These are phyloP conservation scores for Hypoxylon rickii DNA, from an alignment of 495 filamentous ascomycete species.

Conservation along the genomic window DNA sequence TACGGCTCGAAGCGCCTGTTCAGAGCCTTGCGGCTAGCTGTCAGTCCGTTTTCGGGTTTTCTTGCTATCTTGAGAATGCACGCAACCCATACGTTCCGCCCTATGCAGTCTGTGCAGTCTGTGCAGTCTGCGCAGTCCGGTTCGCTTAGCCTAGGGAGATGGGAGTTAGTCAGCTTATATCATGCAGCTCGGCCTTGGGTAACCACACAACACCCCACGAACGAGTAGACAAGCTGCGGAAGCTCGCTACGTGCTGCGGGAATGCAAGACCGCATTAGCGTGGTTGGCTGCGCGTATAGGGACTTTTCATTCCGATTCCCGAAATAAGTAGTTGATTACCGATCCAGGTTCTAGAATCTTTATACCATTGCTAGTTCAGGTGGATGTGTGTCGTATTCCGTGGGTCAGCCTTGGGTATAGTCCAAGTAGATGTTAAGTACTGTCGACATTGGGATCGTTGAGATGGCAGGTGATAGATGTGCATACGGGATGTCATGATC, in stretches of 20 bases:
- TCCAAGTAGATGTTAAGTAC: not conserved
- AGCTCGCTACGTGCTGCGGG: conserved; percentile 21
- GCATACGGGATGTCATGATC: not conserved
- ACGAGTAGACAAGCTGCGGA: not conserved
- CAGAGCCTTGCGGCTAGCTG: too few species aligned
- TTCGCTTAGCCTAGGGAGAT: not conserved
- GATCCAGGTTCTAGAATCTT: conserved; percentile 3
- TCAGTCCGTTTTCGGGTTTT: too few species aligned
- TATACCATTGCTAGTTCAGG: not conserved
- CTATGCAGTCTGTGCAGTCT: conserved; percentile 7
- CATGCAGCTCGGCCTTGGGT: conserved; percentile 9
- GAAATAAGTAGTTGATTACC: conserved; percentile 10
- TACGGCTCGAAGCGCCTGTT: not conserved
- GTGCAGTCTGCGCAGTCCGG: not conserved
- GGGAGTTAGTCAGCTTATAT: conserved; percentile 25
- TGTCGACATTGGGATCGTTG: not conserved
- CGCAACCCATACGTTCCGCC: too few species aligned
- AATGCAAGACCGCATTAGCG: conserved; percentile 26
- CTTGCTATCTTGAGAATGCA: too few species aligned
- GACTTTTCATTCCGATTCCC: conserved; percentile 9
- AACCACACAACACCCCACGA: conserved; percentile 12
- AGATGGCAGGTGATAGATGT: not conserved
- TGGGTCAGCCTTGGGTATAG: not conserved
- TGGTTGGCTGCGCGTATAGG: conserved; percentile 17
- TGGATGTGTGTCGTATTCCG: not conserved